Percentiles rank a stretch among this genome's conserved stretches.
These are phyloP conservation scores for Fusarium torulosum DNA, from an alignment of 2,329 filamentous ascomycete genomes.

Conservation along the genomic window DNA sequence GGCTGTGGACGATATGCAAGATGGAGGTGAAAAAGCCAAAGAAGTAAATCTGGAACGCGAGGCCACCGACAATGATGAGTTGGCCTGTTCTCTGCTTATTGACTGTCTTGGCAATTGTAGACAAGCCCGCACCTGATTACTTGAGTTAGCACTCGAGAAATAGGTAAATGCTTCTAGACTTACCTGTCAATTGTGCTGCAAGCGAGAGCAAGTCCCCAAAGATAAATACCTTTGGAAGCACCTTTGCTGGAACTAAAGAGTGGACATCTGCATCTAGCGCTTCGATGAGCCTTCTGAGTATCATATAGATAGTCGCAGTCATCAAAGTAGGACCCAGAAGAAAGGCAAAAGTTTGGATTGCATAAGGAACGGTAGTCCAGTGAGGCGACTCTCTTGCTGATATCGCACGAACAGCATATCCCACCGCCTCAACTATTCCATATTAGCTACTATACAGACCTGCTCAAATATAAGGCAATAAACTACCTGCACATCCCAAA, in stretches of 20 bases:
- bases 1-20: slow-evolving; percentile 58
- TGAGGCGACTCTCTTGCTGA: slow-evolving; percentile 56
- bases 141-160: not conserved
- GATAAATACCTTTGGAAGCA: slow-evolving; percentile 64
- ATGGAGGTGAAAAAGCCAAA: slow-evolving; percentile 65
- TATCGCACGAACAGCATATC: slow-evolving; percentile 61
- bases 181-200: slow-evolving; percentile 38
- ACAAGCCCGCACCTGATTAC: slow-evolving; percentile 35
- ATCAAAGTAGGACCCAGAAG: slow-evolving; percentile 56
- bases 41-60: slow-evolving; percentile 65
- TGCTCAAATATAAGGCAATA: accelerated
- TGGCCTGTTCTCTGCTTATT: slow-evolving; percentile 51
- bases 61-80: slow-evolving; percentile 63
- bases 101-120: slow-evolving; percentile 40
- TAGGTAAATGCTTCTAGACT: accelerated
- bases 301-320: slow-evolving; percentile 61
- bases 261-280: slow-evolving; percentile 53
- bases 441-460: not conserved
- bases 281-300: slow-evolving; percentile 55
- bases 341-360: slow-evolving; percentile 54
- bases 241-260: slow-evolving; percentile 57
- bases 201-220: slow-evolving; percentile 61
- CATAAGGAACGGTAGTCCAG: slow-evolving; percentile 49
- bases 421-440: slow-evolving; percentile 39
- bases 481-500: slow-evolving; percentile 61